Conservation (phyloP, 345 rosid genomes). For the Abelmoschus esculentus region DNA sequence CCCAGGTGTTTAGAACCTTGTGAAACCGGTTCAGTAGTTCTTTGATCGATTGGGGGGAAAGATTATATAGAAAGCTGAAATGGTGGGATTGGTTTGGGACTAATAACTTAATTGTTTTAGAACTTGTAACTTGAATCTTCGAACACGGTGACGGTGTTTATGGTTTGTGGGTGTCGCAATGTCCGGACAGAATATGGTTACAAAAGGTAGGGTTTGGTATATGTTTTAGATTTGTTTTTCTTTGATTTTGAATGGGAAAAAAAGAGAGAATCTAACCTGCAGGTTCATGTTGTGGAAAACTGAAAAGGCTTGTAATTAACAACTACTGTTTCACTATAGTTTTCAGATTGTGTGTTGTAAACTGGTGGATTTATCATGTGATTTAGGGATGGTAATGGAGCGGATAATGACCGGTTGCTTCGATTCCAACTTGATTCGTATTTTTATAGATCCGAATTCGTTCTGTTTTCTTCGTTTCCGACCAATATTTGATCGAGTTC, state of each 20-base stretch:
- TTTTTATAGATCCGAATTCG: too few species aligned
- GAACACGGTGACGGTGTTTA: background rate
- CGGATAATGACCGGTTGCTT: too few species aligned
- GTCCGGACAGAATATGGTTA: background rate
- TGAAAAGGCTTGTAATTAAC: slow-evolving; percentile 1
- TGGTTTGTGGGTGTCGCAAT: too few species aligned
- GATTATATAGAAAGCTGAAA: background rate
- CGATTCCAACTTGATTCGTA: too few species aligned
- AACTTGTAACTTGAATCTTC: too few species aligned
- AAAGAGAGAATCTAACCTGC: background rate
- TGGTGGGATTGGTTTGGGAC: background rate
- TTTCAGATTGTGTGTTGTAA: background rate
- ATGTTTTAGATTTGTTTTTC: background rate
- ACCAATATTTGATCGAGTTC: too few species aligned
- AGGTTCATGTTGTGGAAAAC: background rate
- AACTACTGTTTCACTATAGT: background rate
- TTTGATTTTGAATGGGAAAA: background rate
- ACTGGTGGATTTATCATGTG: too few species aligned
- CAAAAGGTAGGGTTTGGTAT: slow-evolving; percentile 1
- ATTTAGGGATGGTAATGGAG: too few species aligned
- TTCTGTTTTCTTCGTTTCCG: too few species aligned
- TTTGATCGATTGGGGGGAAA: background rate
- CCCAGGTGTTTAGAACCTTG: slow-evolving; percentile 8
- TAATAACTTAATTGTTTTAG: background rate
- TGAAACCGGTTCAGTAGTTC: background rate